Base-by-base conservation (phyloP, 140 eudicot species). In the Anethum foeniculum region DNA sequence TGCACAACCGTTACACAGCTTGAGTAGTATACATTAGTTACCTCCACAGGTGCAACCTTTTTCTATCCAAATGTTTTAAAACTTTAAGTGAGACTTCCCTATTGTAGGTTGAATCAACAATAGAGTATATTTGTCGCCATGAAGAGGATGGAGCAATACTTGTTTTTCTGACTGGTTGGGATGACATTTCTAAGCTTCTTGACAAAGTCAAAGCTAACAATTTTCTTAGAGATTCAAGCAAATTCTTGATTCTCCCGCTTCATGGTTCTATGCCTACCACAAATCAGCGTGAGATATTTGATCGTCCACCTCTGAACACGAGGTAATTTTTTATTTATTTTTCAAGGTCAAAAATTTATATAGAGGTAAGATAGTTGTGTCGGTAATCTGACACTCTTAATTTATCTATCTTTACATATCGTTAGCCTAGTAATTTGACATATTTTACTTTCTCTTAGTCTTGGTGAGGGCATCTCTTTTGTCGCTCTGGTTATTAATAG, bases 151-250 rank as follows among this genome's bases (percentile, higher is more conserved):
- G 99, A 67, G 99, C 99, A 46, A 82, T 95, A 80, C 89, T 95
- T 82, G 99, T 95, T 30, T 95, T 95, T 87, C 99, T 95, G 67
- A 89, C 99, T 47, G 99, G 99, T 18, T 95, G 99, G 99, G 99
- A 95, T 86, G 99, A 95, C 74, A 95, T 95, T 78, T 92, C 99
- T 71, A 95, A 95, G 92, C 84, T 95, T 81, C 89, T 84, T 77
- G 97, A 92, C 75, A 89, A 79, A 83, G 68, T 95, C 51, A 92
- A 89, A 82, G 86, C 90, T 10, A 88, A 91, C 83, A 85, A 65
- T 78, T 79, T 88, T 79, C 88, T 95, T 21, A 84, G 95, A 34
- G 86, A 90, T 83, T 79, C 93, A 32, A 43, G 84, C 76, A 92
- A 89, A 79, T 92, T 75, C 80, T 85, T 95, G 52, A 81, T 91